Evolutionary conservation across 1,139 yeast genomes (phyloP).

Genomic region (Yamadazyma jaroonii): DNA sequence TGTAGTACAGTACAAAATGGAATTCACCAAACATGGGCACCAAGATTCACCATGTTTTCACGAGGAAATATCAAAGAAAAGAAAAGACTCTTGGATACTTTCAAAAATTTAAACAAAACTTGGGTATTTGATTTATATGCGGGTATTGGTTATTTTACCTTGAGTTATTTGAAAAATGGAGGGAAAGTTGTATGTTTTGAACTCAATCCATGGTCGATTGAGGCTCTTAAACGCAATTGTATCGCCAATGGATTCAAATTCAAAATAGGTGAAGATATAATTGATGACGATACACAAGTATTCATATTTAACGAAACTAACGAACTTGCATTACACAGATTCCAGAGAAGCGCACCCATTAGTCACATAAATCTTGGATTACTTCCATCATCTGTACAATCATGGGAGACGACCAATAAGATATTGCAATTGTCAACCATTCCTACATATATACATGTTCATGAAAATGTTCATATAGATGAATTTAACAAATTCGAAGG

Average conservation of each 20-base stretch:
- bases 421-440: constrained; percentile 17
- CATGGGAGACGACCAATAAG: constrained; percentile 53
- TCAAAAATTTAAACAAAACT: constrained; percentile 30
- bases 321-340: constrained; percentile 42
- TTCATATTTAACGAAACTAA: constrained; percentile 63
- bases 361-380: constrained; percentile 77
- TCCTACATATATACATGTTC: constrained; percentile 55
- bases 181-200: constrained; percentile 78
- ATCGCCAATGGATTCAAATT: constrained; percentile 40
- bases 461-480: constrained; percentile 62
- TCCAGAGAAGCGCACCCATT: constrained; percentile 27
- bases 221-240: constrained; percentile 64
- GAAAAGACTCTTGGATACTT: constrained; percentile 52
- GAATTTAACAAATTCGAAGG: constrained; percentile 37
- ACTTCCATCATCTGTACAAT: constrained; percentile 62
- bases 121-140: constrained; percentile 70
- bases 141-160: constrained; percentile 84
- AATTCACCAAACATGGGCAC: constrained; percentile 80
- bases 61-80: constrained; percentile 88
- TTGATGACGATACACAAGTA: constrained; percentile 23
- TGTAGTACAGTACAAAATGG: constrained; percentile 71
- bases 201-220: constrained; percentile 79
- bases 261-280: constrained; percentile 18
- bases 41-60: constrained; percentile 81
- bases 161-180: constrained; percentile 58